A percentile compares a stretch with the other conserved stretches of the same genome.
phyloP scores from a whole-genome alignment of 225 moss, liverwort and hornwort genomes.

The Thuidium tamariscinum region DNA sequence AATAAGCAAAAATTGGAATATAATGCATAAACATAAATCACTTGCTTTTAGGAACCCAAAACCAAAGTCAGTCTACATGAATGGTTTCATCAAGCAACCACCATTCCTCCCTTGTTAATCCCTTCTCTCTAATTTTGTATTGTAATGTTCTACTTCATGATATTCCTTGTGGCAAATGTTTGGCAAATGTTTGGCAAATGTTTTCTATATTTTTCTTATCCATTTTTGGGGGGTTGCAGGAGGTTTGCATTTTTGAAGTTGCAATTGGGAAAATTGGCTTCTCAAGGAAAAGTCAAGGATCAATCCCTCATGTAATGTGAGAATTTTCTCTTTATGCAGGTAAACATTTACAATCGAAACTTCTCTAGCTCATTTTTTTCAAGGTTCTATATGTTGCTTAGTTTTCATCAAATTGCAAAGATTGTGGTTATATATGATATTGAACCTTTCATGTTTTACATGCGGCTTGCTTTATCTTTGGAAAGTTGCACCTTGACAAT shows the following conservation, averaged over 20 bases:
- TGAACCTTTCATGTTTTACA: not conserved
- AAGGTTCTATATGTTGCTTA: not conserved
- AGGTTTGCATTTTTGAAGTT: not conserved
- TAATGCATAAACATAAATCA: no score
- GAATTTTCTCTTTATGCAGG: not conserved
- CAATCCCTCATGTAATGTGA: not conserved
- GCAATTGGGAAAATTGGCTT: not conserved
- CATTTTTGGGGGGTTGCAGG: not conserved
- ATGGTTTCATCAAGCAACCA: conserved; percentile 33
- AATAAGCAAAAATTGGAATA: no score
- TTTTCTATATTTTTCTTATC: not conserved
- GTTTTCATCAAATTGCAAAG: not conserved
- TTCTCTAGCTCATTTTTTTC: not conserved
- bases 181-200: not conserved
- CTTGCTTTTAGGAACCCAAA: no score
- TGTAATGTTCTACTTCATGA: not conserved
- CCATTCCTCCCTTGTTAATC: conserved; percentile 5
- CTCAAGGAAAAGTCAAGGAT: not conserved
- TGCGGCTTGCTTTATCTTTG: not conserved
- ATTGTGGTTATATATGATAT: not conserved
- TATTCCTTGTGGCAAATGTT: not conserved
- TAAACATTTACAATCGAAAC: not conserved
- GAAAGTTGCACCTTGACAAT: not conserved
- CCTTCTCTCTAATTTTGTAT: not conserved
- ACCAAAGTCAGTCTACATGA: not conserved